Evolutionary conservation across 441 rosid species (phyloP).

Genomic region (Biscutella laevigata): DNA sequence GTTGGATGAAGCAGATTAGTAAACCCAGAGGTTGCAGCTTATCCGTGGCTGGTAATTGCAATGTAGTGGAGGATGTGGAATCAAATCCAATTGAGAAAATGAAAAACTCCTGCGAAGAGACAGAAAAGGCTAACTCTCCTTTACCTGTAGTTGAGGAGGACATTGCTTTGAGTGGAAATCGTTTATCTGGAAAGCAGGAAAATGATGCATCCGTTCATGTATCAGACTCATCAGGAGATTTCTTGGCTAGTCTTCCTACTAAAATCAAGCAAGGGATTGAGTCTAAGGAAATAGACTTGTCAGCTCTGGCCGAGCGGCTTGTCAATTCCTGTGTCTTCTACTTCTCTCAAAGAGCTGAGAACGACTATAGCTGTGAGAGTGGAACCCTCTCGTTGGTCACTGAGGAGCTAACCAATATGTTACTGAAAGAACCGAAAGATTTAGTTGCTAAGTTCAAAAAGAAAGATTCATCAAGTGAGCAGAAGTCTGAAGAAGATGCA

Average conservation of each 20-base stretch:
- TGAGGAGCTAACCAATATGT: conserved; percentile 43
- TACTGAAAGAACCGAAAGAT: conserved; percentile 72
- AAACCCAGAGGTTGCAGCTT: conserved; percentile 33
- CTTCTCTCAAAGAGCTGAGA: conserved; percentile 47
- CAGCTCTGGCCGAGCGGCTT: conserved; percentile 68
- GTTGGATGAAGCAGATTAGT: conserved; percentile 79
- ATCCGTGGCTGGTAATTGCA: conserved; percentile 20
- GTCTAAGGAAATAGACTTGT: conserved; percentile 64
- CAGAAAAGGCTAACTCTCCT: conserved; percentile 41
- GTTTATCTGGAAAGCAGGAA: conserved; percentile 43
- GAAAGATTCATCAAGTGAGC: conserved; percentile 32
- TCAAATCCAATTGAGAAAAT: conserved; percentile 33
- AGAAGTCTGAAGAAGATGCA: conserved; percentile 22
- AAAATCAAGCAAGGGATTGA: conserved; percentile 72
- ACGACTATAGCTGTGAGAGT: conserved; percentile 30
- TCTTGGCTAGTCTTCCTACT: conserved; percentile 44
- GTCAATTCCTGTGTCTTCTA: conserved; percentile 55
- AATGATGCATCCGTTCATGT: conserved; percentile 33
- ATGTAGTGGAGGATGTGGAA: conserved; percentile 26
- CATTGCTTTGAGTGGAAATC: conserved; percentile 41
- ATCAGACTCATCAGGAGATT: conserved; percentile 46
- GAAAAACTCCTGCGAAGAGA: conserved; percentile 29
- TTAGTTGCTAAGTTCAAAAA: conserved; percentile 39
- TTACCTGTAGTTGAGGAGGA: conserved; percentile 55
- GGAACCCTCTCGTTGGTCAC: conserved; percentile 31